These are phyloP conservation scores for Ceratobasidium sp. DNA, from an alignment of 1,284 basidiomycete species.

Conservation along the genomic window DNA sequence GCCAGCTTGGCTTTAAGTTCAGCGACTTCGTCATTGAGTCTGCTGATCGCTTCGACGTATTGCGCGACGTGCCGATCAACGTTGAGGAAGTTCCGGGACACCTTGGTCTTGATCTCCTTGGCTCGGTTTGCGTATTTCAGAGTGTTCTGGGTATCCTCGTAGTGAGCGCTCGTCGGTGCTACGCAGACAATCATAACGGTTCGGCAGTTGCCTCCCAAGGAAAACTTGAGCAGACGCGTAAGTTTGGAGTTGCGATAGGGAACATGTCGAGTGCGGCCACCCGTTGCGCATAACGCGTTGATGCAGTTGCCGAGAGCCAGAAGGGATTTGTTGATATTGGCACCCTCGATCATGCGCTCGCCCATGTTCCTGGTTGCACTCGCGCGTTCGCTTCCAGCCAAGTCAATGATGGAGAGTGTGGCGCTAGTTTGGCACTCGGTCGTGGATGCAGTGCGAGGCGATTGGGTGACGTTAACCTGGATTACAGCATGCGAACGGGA, in stretches of 20 bases:
- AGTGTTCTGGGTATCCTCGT: slow-evolving; percentile 97
- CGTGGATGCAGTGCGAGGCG: slow-evolving; percentile 78
- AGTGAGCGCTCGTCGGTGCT: slow-evolving; percentile 90
- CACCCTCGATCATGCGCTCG: slow-evolving; percentile 95
- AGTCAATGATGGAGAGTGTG: slow-evolving; percentile 93
- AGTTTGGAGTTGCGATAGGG: slow-evolving; percentile 97
- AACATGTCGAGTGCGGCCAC: slow-evolving; percentile 82
- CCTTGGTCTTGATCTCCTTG: slow-evolving; percentile 94
- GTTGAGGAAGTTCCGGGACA: slow-evolving; percentile 91
- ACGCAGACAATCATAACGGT: slow-evolving; percentile 98
- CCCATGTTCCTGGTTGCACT: slow-evolving; percentile 96
- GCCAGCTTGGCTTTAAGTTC: slow-evolving; percentile 87
- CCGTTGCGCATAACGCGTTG: slow-evolving; percentile 91
- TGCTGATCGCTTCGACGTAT: slow-evolving; percentile 92
- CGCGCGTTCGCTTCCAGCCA: slow-evolving; percentile 94
- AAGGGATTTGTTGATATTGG: slow-evolving; percentile 97
- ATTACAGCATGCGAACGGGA: slow-evolving; percentile 96
- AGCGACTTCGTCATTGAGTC: slow-evolving; percentile 80
- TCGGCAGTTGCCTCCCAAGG: slow-evolving; percentile 95
- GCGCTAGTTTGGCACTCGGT: slow-evolving; percentile 83
- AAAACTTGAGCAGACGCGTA: slow-evolving; percentile 94
- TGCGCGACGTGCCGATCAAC: slow-evolving; percentile 91
- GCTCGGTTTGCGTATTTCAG: slow-evolving; percentile 95
- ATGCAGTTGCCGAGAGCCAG: slow-evolving; percentile 96
- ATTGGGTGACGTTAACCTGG: slow-evolving; percentile 88